These are phyloP conservation scores for Nigrospora oryzae DNA, from an alignment of 2,329 filamentous ascomycete genomes.

Conservation along the genomic window DNA sequence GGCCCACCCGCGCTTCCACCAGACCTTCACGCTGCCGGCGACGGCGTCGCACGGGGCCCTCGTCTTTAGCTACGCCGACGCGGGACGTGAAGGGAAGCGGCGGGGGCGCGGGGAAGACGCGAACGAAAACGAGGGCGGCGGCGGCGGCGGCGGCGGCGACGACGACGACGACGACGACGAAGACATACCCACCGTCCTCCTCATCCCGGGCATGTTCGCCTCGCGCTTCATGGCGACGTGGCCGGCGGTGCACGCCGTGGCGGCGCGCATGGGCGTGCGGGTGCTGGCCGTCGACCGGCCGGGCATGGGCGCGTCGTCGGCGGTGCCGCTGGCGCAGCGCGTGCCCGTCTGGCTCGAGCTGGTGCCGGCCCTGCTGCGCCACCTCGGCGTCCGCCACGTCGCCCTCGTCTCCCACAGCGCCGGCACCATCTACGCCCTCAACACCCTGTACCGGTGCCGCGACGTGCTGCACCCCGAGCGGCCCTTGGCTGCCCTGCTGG, in stretches of 20 bases:
- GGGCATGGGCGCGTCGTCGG: slow-evolving; percentile 24
- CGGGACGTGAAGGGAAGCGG: not conserved
- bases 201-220: slow-evolving; percentile 13
- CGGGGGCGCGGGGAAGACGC: too few relatives aligned
- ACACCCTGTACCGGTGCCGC: slow-evolving; percentile 12
- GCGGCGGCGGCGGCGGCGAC: too few relatives aligned
- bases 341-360: slow-evolving; percentile 20
- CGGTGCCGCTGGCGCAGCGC: slow-evolving; percentile 10
- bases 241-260: slow-evolving; percentile 3
- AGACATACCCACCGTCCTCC: slow-evolving; percentile 3
- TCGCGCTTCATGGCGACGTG: slow-evolving; percentile 4
- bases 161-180: not conserved
- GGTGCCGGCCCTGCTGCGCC: slow-evolving; percentile 20
- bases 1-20: slow-evolving; percentile 6
- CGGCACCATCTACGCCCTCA: slow-evolving; percentile 13
- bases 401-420: slow-evolving; percentile 11
- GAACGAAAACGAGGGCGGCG: too few relatives aligned
- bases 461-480: slow-evolving; percentile 11
- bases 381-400: slow-evolving; percentile 20
- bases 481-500: slow-evolving; percentile 9
- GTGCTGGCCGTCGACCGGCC: slow-evolving; percentile 19
- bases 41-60: slow-evolving; percentile 8
- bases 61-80: slow-evolving; percentile 7
- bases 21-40: slow-evolving; percentile 6
- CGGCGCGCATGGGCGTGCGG: slow-evolving; percentile 6